These are phyloP conservation scores for Hibiscus syriacus DNA, from an alignment of 345 rosid genomes.

Conservation along the genomic window DNA sequence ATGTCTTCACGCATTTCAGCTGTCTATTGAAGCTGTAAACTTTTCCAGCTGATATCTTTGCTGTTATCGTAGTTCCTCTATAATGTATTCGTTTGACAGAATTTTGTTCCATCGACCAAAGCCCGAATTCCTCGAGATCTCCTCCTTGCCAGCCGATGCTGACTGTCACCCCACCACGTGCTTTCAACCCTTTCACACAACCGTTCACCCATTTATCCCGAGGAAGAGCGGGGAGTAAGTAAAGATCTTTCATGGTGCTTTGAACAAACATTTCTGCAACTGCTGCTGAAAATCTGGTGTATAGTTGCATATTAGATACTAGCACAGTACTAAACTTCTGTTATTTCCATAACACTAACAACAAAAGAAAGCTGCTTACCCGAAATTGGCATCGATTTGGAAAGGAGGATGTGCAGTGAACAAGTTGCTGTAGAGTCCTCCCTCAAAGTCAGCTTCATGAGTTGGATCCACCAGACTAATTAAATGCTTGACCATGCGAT, in stretches of 20 bases:
- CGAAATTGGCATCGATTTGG: conserved; percentile 93
- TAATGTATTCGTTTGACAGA: conserved; percentile 42
- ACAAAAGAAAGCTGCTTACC: conserved; percentile 35
- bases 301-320: background rate
- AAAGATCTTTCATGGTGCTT: conserved; percentile 64
- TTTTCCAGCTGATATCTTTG: conserved; percentile 40
- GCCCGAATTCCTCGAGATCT: conserved; percentile 56
- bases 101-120: conserved; percentile 38
- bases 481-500: conserved; percentile 66
- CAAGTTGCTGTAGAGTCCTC: conserved; percentile 85
- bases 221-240: conserved; percentile 83
- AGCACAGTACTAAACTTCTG: background rate
- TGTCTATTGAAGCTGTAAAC: conserved; percentile 47
- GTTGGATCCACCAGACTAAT: conserved; percentile 76
- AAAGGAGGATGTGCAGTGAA: conserved; percentile 96
- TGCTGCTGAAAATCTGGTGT: conserved; percentile 63
- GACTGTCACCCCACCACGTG: conserved; percentile 71
- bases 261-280: conserved; percentile 87
- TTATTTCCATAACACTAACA: background rate
- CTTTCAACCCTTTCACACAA: conserved; percentile 65
- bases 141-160: conserved; percentile 68
- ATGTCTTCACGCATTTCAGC: conserved; percentile 43
- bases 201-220: conserved; percentile 73
- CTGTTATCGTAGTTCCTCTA: conserved; percentile 33
- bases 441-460: conserved; percentile 52